Evolutionary conservation across 108 stramenopile genomes (phyloP).

Genomic region (Cyclotella atomus): DNA sequence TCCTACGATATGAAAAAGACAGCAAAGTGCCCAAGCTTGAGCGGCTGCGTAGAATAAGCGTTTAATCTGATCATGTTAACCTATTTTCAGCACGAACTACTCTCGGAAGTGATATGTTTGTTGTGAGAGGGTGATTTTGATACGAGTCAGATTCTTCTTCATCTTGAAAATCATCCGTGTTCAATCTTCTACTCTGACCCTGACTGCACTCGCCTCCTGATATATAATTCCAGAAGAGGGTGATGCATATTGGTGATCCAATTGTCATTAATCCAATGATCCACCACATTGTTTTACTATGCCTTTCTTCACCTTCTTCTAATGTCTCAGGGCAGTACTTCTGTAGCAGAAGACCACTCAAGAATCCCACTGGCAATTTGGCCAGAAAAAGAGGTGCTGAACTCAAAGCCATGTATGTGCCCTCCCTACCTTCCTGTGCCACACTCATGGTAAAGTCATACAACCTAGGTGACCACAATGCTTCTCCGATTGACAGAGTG

Average conservation of each 20-base stretch:
- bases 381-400: constrained; percentile 84
- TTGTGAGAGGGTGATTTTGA: constrained; percentile 34
- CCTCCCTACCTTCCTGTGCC: constrained; percentile 76
- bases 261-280: constrained; percentile 74
- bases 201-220: constrained; percentile 37
- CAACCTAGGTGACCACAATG: constrained; percentile 79
- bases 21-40: no score
- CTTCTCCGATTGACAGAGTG: constrained; percentile 80
- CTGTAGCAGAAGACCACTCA: constrained; percentile 73
- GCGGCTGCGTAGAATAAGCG: no score
- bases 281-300: constrained; percentile 80
- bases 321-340: constrained; percentile 65
- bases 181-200: constrained; percentile 20
- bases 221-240: constrained; percentile 68
- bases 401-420: constrained; percentile 79
- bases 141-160: constrained; percentile 26
- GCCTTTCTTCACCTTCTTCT: constrained; percentile 54
- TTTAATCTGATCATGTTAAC: no score
- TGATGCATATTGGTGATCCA: constrained; percentile 62
- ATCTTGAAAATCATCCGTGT: constrained; percentile 8
- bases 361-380: constrained; percentile 78
- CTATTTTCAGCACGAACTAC: constrained; percentile 15
- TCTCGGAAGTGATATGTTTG: constrained; percentile 42
- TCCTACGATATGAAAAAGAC: no score
- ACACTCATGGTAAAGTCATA: constrained; percentile 84